phyloP scores from a whole-genome alignment of 345 rosid genomes.

The Bruguiera parviflora region DNA sequence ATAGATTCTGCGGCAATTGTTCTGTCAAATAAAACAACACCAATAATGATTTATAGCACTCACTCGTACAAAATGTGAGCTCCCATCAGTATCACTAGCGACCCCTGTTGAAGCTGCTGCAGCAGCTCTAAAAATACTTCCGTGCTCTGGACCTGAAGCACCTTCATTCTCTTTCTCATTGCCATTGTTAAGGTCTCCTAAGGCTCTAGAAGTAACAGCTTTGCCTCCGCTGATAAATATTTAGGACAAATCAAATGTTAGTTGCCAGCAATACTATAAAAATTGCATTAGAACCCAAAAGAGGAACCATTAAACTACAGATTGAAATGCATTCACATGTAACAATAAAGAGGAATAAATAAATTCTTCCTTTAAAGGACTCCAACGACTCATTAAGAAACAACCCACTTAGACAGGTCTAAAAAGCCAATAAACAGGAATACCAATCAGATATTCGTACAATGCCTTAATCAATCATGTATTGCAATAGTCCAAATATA shows the following conservation, averaged over 20 bases:
- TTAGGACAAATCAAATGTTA: conserved; percentile 1
- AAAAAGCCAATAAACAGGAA: too few relatives aligned
- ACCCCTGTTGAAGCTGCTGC: conserved; percentile 38
- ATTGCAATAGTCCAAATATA: too few relatives aligned
- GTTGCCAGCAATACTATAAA: background rate
- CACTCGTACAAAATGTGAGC: conserved; percentile 49
- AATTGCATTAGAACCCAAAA: background rate
- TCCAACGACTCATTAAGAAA: too few relatives aligned
- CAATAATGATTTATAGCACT: conserved; percentile 13
- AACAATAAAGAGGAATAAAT: too few relatives aligned
- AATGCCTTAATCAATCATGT: too few relatives aligned
- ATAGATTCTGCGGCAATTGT: background rate
- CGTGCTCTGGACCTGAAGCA: conserved; percentile 35
- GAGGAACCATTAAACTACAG: too few relatives aligned
- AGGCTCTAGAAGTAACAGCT: conserved; percentile 25
- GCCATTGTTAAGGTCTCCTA: conserved; percentile 23
- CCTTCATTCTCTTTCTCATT: conserved; percentile 32
- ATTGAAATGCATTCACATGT: too few relatives aligned
- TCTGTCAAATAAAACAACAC: background rate
- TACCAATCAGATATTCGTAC: too few relatives aligned
- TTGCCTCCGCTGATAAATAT: conserved; percentile 40
- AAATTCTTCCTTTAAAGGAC: too few relatives aligned
- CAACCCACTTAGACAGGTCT: too few relatives aligned
- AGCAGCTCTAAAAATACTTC: conserved; percentile 28
- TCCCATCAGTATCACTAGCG: conserved; percentile 57